Evolutionary conservation across 352 stramenopile species (phyloP), one percentile per base, ranked within the genome.

Genomic region (Pythium biforme): DNA sequence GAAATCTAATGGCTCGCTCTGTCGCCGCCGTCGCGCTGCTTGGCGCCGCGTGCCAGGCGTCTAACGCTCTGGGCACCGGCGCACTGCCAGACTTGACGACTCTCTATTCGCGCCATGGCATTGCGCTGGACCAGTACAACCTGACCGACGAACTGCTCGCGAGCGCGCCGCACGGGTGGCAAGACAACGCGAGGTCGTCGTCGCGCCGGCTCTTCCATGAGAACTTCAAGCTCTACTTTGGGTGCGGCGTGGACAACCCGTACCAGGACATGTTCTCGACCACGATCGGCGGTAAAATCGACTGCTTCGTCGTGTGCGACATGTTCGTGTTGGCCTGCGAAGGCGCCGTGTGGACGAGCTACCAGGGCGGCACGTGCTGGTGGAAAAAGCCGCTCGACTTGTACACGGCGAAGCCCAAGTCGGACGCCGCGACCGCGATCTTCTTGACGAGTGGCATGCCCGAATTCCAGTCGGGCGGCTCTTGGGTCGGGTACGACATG

Each of bases 311-410:
- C 17, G 23, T n/a, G 26, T 54, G 48, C 26, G 48, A 54, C 26
- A 33, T 20, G 14, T 56, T 56, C 20, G 5, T 45, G 20, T 11
- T 20, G 19, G 34, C 37, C 20, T 58, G 34, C 34, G 22, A 48
- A 4, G 33, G 22, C 11, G 22, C 51, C 11, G 37, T 48, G n/a
- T 58, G 51, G 51, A 58, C 51, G 15, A 26, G 27, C 51, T 48
- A 58, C 23, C 17, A 58, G 8, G 51, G 51, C 34, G 51, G 51
- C 12, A 58, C 51, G 20, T 58, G 51, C 34, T 58, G 51, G 51
- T 49, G 26, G 34, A 58, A 58, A 23, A 54, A 23, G 29, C 2
- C 2, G 4, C 19, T 39, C 25, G 27, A 41, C 19, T 10, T 39
- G 12, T 15, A 17, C 19, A 25, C 3, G 3, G 26, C n/a, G 29